These are phyloP conservation scores for Megacollybia platyphylla DNA, from an alignment of 1,284 basidiomycete genomes.

Conservation along the genomic window DNA sequence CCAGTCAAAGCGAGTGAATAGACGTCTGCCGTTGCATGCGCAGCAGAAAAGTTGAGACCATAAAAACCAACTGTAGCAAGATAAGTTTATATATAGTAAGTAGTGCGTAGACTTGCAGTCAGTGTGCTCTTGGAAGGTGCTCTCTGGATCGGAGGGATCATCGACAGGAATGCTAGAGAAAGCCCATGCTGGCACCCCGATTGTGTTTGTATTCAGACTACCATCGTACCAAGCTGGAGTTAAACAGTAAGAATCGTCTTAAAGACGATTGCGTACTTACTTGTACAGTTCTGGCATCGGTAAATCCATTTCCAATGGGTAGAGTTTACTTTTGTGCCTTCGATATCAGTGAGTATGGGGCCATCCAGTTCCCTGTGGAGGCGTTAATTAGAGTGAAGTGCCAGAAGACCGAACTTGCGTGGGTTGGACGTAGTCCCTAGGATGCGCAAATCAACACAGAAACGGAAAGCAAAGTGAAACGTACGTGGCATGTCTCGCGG, in stretches of 20 bases:
- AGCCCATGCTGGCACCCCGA: conserved; percentile 41
- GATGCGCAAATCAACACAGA: conserved; percentile 1
- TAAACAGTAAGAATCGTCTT: conserved; percentile 1
- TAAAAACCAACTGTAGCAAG: conserved; percentile 38
- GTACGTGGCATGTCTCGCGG: conserved; percentile 39
- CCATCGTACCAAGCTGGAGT: conserved; percentile 22
- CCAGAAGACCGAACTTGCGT: conserved; percentile 17
- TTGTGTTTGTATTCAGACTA: conserved; percentile 24
- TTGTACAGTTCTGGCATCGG: conserved; percentile 41
- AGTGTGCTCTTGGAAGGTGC: conserved; percentile 27
- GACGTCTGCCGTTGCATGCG: conserved; percentile 28
- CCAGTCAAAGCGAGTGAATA: conserved; percentile 20
- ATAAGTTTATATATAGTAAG: background rate
- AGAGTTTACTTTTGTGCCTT: conserved; percentile 28
- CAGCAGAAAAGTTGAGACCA: conserved; percentile 33
- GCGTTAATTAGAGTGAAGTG: background rate
- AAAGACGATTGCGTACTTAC: conserved; percentile 13
- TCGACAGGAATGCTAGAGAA: conserved; percentile 23
- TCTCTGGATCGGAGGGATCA: conserved; percentile 19
- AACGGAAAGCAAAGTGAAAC: conserved; percentile 1
- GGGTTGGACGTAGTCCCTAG: conserved; percentile 32
- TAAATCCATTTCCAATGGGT: conserved; percentile 48
- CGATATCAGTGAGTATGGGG: conserved; percentile 32
- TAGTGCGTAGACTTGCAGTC: conserved; percentile 19
- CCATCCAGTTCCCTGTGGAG: conserved; percentile 22